Evolutionary conservation across 345 rosid species (phyloP), one percentile per base, ranked within the genome.

Genomic region (Aquilaria yunnanensis): DNA sequence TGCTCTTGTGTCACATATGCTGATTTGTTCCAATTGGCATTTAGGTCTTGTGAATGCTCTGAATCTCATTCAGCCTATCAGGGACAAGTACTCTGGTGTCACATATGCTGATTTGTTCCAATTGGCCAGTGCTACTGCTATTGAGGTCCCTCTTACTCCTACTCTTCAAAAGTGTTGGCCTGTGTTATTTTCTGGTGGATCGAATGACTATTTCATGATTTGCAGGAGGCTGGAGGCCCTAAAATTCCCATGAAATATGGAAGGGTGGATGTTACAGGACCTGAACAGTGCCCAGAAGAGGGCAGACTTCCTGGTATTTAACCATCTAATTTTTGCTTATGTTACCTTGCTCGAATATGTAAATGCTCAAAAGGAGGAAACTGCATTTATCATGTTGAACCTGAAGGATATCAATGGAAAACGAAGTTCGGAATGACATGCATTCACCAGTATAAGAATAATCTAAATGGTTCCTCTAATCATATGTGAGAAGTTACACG

Each of bases 171-270:
- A 49, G 41, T 43, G 47, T 50, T 48, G 13, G 52, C 13, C 12
- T 10, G 37, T 51, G 14, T 23, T 49, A 16, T 6, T 56, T 2
- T 50, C 10, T 12, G 9, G 32, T 66, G 53, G 14, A 23, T 70
- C 12, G 56, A 54, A n/a, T 73, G 69, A 67, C 56, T 2, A 31
- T 46, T 41, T 32, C 32, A 12, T 58, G 49, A 60, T 33, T 64
- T 74, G 71, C 75, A 93, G 98, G 97, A 93, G 65, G 96, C 92
- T 64, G 97, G 96, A 52, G 98, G 98, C 16, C 95, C 98, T 57
- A 86, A 80, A 57, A 73, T 93, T 54, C 96, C 95, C 14, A 93
- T 90, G 96, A 93, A 82, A 65, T 93, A 93, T 73, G 98, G 97
- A 70, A 83, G 96, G 74, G 95, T 86, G 49, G 98, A 93, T 69